phyloP scores from a whole-genome alignment of 1,284 basidiomycete species.

The Dichomitus squalens region DNA sequence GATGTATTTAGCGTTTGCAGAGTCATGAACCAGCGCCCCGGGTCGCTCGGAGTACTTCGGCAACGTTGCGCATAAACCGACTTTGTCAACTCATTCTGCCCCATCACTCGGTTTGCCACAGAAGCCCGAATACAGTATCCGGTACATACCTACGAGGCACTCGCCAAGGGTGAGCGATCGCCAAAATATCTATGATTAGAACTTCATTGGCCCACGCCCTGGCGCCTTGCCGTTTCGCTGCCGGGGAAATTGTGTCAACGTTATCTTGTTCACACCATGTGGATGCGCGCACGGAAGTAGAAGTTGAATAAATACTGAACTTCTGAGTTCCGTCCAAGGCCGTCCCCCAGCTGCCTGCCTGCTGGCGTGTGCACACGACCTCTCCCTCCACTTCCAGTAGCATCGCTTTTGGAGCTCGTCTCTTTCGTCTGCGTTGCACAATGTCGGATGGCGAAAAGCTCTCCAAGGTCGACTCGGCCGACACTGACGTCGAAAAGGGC shows the following conservation, averaged over 20 bases:
- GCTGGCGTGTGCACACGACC: not conserved
- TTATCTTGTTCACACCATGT: not conserved
- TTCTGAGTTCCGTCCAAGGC: not conserved
- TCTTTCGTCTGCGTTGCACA: not conserved
- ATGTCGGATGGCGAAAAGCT: constrained; percentile 15
- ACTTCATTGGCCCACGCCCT: not conserved
- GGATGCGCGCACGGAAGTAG: not conserved
- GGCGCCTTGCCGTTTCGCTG: not conserved
- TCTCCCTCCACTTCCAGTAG: not conserved
- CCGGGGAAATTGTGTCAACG: not conserved
- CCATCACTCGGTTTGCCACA: not conserved
- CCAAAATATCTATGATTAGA: not conserved
- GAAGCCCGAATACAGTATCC: too few species aligned
- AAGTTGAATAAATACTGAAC: not conserved
- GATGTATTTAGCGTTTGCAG: not conserved
- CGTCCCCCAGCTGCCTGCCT: not conserved
- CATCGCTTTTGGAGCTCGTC: not conserved
- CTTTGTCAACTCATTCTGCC: not conserved
- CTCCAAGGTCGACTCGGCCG: constrained; percentile 15
- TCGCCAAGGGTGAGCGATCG: not conserved
- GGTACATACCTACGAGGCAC: too few species aligned
- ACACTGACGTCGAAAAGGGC: constrained; percentile 17
- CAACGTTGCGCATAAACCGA: not conserved
- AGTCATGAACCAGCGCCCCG: not conserved
- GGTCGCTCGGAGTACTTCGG: not conserved